Base-by-base conservation (phyloP, 2,329 filamentous ascomycete species). In the Xylariales sp. region DNA sequence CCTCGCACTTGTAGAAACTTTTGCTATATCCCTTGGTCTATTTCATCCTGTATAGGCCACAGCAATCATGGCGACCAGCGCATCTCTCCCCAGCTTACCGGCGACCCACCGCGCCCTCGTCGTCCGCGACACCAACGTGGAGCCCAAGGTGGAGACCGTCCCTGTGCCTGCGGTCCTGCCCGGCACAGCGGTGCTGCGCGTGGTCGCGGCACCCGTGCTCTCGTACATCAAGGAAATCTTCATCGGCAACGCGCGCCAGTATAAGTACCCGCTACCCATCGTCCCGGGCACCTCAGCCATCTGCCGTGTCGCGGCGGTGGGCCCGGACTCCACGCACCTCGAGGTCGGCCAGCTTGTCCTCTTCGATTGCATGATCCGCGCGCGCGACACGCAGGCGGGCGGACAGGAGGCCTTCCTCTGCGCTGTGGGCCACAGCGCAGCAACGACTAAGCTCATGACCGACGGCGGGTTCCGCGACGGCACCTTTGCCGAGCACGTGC, bases 231-330 rank as follows among this genome's bases (percentile, higher is more conserved):
- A 29, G 13, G 40, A 48, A 1, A 24, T 46, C 12, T 48, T 33
- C 29, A 46, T 40, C 8, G 38, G 36, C n/a, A 48, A 48, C 37
- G 40, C 39, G 8, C 45, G 45, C 16, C 27, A 32, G 14, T 45
- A 45, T 16, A 5, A 6, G 8, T 15, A 46, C 25, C 19, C 30
- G 11, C 44, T 45, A 25, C 47, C 47, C 2, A n/a, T 24, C n/a
- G 25, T 35, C n/a, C 31, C 24, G 7, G 38, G 37, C 19, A 12
- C 42, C 25, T 39, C 40, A 11, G 46, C 40, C 24, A 40, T 47
- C 31, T 41, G 46, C n/a, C 44, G 46, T 8, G 42, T 48, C n/a
- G 46, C 42, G 4, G 41, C 44, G 2, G 25, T 42, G 10, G 18
- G 39, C 4, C 24, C 40, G 5, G 46, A 48, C 18, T 36, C 46